Evolutionary conservation across 805 yeast genomes (phyloP), one percentile per base, ranked within the genome.

Genomic region (Sugiyamaella floridensis): DNA sequence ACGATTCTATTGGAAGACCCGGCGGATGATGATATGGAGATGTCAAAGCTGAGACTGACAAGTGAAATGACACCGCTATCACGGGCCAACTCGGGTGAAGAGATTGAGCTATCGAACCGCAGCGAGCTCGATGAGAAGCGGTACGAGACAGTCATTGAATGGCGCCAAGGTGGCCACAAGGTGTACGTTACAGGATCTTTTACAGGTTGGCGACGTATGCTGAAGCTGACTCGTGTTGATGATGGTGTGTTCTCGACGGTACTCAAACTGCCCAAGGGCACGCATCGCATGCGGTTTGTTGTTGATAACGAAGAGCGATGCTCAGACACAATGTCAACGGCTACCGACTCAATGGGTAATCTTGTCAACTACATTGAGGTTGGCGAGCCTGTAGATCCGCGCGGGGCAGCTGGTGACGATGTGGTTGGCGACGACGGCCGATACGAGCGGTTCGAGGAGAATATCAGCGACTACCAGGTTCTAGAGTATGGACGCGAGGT

Each of bases 171-270:
- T n/a, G 99, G 99, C 55, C 80, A 80, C 48, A 86, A 86, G 62
- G 98, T 93, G 1, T 93, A 89, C 67, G 96, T 92, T 12, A 93
- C 97, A 37, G 99, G 99, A 48, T 86, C 97, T 0, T 92, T 92
- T 70, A 93, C 99, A 0, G 97, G 96, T 2, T 93, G 99, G 98
- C 76, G 97, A 60, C 92, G 90, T 70, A 92, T 93, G 98, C 90
- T 92, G 64, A 95, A 95, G 41, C 73, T 93, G 61, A 77, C 77
- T 29, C 47, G 52, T 16, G 74, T 73, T 9, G 81, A 71, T n/a
- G 55, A 58, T 43, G 64, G 61, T 40, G 59, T 49, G 40, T 69
- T 69, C 51, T 58, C 57, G 9, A 67, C 67, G 2, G 62, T 63
- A n/a, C 56, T 69, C 32, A 65, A 66, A 54, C 62, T 69, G 20